phyloP scores from a whole-genome alignment of 306 rosid genomes.

The Fragaria vesca region DNA sequence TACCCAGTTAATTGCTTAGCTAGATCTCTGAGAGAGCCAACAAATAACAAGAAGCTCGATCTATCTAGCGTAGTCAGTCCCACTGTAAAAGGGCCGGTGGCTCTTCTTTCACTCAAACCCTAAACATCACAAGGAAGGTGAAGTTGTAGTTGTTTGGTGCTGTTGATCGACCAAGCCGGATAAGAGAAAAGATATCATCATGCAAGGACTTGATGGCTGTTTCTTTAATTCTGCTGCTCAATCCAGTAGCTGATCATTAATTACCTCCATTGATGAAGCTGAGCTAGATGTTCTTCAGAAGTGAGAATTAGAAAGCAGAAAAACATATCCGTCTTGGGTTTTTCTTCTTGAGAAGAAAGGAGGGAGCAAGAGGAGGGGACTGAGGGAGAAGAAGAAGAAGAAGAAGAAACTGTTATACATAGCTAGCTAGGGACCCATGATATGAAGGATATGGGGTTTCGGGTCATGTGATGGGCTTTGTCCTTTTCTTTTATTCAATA shows the following conservation, averaged over 20 bases:
- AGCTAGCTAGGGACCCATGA: conserved; percentile 52
- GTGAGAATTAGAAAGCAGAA: neutral
- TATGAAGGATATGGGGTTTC: conserved; percentile 38
- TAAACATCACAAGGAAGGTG: neutral
- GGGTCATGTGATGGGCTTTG: conserved; percentile 75
- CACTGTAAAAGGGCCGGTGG: neutral
- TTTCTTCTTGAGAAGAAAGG: conserved; percentile 11
- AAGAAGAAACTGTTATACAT: conserved; percentile 36
- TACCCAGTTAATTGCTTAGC: neutral
- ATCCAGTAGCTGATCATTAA: conserved; percentile 5
- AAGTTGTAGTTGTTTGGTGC: neutral
- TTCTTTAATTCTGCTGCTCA: neutral
- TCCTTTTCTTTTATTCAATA: conserved; percentile 43
- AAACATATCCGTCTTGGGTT: conserved; percentile 12
- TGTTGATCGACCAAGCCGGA: neutral
- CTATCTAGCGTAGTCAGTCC: neutral
- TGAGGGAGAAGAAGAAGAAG: conserved; percentile 10
- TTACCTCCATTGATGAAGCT: conserved; percentile 11
- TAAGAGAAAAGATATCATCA: conserved; percentile 8
- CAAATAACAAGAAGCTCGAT: neutral
- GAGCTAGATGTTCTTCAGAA: conserved; percentile 14
- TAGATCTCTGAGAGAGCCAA: conserved; percentile 8
- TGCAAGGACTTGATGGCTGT: neutral
- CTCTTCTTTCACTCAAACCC: conserved; percentile 4
- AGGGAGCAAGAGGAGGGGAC: conserved; percentile 2